Evolutionary conservation across 106 monocot genomes (phyloP).

Genomic region (Allium sativum): DNA sequence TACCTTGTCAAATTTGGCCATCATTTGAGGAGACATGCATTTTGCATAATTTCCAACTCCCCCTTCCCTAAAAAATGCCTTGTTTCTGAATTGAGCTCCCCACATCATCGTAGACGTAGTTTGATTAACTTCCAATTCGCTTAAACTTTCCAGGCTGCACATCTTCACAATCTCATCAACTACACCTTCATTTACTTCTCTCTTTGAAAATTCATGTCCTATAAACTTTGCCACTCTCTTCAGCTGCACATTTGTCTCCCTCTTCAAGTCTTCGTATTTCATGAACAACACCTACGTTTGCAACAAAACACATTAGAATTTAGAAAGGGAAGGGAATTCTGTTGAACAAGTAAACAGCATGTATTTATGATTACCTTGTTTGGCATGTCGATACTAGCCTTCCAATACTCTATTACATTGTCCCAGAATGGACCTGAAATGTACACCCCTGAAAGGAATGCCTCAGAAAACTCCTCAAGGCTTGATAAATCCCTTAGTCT

Average conservation of each 20-base stretch:
- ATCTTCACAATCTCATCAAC: slow-evolving; percentile 14
- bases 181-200: slow-evolving; percentile 9
- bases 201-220: slow-evolving; percentile 14
- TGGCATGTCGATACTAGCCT: not conserved
- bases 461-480: slow-evolving; percentile 9
- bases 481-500: not conserved
- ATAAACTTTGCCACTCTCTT: slow-evolving; percentile 23
- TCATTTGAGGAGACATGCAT: slow-evolving; percentile 18
- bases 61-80: slow-evolving; percentile 12
- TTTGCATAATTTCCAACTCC: slow-evolving; percentile 18
- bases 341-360: too few relatives aligned
- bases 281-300: slow-evolving; percentile 10
- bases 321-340: too few relatives aligned
- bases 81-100: not conserved
- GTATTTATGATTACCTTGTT: not conserved
- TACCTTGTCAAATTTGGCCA: slow-evolving; percentile 8
- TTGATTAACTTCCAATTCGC: slow-evolving; percentile 14
- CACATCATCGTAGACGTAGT: not conserved
- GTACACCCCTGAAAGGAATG: slow-evolving; percentile 2
- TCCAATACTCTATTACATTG: slow-evolving; percentile 24
- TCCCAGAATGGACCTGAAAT: slow-evolving; percentile 18
- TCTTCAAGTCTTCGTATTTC: slow-evolving; percentile 17
- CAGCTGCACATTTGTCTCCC: not conserved
- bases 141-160: slow-evolving; percentile 25
- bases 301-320: too few relatives aligned